Percentiles rank a stretch among this genome's conserved stretches.
phyloP scores from a whole-genome alignment of 495 filamentous ascomycete genomes.

The Viridothelium virens region DNA sequence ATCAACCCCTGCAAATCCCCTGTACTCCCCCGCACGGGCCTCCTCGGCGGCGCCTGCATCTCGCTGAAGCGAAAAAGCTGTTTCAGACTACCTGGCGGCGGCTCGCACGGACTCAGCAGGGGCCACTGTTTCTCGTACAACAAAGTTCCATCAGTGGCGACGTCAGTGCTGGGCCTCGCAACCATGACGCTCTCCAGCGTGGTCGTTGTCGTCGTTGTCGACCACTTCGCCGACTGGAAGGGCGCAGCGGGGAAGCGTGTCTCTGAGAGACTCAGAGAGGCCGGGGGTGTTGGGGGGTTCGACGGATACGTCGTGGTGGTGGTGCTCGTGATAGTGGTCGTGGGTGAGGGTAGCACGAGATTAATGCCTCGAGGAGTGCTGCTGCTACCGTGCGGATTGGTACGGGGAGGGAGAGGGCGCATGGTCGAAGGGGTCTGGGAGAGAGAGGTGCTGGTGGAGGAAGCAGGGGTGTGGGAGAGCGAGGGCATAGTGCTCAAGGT shows the following conservation, averaged over 20 bases:
- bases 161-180: neutral
- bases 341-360: slow-evolving; percentile 28
- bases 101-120: slow-evolving; percentile 11
- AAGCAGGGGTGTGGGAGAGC: slow-evolving; percentile 32
- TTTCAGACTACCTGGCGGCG: slow-evolving; percentile 26
- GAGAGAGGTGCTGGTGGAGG: slow-evolving; percentile 28
- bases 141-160: slow-evolving; percentile 17
- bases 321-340: neutral
- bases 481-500: slow-evolving; percentile 28
- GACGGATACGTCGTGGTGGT: neutral
- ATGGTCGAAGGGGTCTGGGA: slow-evolving; percentile 25
- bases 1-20: slow-evolving; percentile 1
- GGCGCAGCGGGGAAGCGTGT: slow-evolving; percentile 20
- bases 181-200: neutral
- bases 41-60: slow-evolving; percentile 19
- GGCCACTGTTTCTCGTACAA: slow-evolving; percentile 24
- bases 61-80: slow-evolving; percentile 25
- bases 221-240: slow-evolving; percentile 9
- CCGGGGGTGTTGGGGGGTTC: slow-evolving; percentile 17
- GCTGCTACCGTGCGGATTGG: slow-evolving; percentile 28
- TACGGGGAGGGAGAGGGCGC: slow-evolving; percentile 28
- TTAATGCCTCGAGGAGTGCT: slow-evolving; percentile 29
- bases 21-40: neutral
- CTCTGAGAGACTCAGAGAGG: slow-evolving; percentile 17
- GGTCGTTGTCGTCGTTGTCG: neutral